Conservation (phyloP, 2,329 filamentous ascomycete species). For the Fulvia fulva region DNA sequence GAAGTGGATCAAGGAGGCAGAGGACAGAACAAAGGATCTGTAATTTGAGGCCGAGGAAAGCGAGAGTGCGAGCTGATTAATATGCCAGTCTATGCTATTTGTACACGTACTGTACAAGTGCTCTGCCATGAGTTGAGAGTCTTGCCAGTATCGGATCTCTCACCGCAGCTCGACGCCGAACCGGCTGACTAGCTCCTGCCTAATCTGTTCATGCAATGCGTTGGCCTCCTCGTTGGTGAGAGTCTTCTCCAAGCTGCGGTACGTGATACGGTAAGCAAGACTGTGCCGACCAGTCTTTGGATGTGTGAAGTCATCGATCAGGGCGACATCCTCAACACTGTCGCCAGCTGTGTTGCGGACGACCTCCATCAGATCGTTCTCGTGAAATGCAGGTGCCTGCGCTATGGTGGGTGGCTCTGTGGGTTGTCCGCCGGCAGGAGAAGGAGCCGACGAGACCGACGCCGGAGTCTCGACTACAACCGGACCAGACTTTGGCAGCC, state of each 20-base stretch:
- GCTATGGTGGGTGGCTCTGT: slow-evolving; percentile 33
- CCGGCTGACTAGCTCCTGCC: slow-evolving; percentile 60
- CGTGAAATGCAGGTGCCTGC: slow-evolving; percentile 61
- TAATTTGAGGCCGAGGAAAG: no score
- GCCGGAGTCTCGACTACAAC: slow-evolving; percentile 31
- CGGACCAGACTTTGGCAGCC: slow-evolving; percentile 54
- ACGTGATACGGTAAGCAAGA: slow-evolving; percentile 89
- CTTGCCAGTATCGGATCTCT: neutral
- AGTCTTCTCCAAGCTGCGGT: slow-evolving; percentile 86
- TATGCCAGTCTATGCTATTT: neutral
- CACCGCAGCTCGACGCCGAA: slow-evolving; percentile 76
- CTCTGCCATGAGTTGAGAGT: neutral
- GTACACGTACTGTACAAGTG: neutral
- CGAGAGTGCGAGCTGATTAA: neutral
- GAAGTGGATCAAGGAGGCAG: slow-evolving; percentile 46
- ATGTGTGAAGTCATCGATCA: slow-evolving; percentile 84
- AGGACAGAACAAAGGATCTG: slow-evolving; percentile 38
- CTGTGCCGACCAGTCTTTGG: slow-evolving; percentile 79
- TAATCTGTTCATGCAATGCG: slow-evolving; percentile 66
- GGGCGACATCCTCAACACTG: slow-evolving; percentile 77
- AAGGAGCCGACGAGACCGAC: slow-evolving; percentile 31
- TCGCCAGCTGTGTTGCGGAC: slow-evolving; percentile 79
- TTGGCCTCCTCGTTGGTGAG: slow-evolving; percentile 81
- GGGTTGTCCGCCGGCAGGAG: slow-evolving; percentile 34
- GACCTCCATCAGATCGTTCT: slow-evolving; percentile 97